Evolutionary conservation across 352 stramenopile species (phyloP).

Genomic region (Pythium phragmiticola): DNA sequence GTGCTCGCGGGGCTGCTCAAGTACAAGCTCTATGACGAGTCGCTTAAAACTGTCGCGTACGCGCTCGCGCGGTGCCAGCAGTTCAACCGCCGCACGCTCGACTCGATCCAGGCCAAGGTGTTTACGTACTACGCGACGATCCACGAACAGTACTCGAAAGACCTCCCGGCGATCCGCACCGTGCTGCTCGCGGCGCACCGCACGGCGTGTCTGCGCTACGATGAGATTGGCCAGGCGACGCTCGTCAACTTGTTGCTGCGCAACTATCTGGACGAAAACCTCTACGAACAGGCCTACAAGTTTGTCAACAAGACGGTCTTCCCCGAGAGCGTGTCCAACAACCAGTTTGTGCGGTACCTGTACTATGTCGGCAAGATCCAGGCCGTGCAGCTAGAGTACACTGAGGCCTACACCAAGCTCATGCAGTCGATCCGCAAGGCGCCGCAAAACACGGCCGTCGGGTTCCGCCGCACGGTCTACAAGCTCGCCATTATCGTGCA

Average conservation of each 20-base stretch:
- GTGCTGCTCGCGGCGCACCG: constrained; percentile 80
- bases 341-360: constrained; percentile 97
- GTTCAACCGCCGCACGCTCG: constrained; percentile 80
- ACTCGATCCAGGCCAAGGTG: constrained; percentile 76
- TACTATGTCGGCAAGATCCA: constrained; percentile 97
- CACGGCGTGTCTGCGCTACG: constrained; percentile 86
- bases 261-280: constrained; percentile 88
- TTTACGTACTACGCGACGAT: constrained; percentile 78
- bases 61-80: constrained; percentile 64
- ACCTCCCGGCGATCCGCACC: constrained; percentile 59
- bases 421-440: constrained; percentile 97
- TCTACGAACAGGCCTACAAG: constrained; percentile 93
- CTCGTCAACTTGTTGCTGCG: constrained; percentile 91
- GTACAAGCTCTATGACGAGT: constrained; percentile 55
- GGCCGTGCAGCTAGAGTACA: constrained; percentile 97
- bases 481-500: constrained; percentile 97
- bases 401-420: constrained; percentile 94
- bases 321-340: constrained; percentile 94
- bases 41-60: constrained; percentile 50
- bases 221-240: constrained; percentile 90
- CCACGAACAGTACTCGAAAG: constrained; percentile 62
- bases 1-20: constrained; percentile 73
- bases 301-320: constrained; percentile 90
- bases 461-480: constrained; percentile 96
- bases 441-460: constrained; percentile 94